A percentile compares a stretch with the other conserved stretches of the same genome.
phyloP scores from a whole-genome alignment of 192 early-diverging fungal species.

The Coemansia sp. region DNA sequence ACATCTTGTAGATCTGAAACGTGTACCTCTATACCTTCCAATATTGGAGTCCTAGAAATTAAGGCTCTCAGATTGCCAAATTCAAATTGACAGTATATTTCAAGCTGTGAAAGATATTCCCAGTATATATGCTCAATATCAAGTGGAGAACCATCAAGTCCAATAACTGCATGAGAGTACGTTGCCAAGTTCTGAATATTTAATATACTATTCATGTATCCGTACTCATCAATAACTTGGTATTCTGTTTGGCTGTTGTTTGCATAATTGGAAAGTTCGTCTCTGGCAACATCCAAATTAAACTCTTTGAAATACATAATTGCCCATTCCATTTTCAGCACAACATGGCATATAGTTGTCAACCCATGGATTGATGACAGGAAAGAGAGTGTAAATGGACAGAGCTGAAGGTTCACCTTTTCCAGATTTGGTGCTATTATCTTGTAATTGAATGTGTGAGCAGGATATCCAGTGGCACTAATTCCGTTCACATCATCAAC shows the following conservation, averaged over 20 bases:
- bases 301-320: neutral
- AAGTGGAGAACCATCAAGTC: neutral
- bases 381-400: neutral
- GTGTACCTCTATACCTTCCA: too few species aligned
- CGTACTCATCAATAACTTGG: neutral
- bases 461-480: neutral
- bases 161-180: neutral
- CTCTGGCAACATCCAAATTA: neutral
- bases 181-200: neutral
- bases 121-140: neutral
- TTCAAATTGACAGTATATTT: neutral
- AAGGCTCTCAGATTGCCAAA: neutral
- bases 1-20: too few species aligned
- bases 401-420: neutral
- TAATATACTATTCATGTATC: neutral
- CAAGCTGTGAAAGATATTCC: neutral
- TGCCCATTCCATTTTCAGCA: neutral
- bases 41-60: neutral
- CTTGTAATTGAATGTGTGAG: neutral
- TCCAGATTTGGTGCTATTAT: neutral
- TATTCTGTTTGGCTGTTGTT: neutral
- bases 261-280: neutral
- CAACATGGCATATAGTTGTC: neutral
- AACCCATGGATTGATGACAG: neutral
- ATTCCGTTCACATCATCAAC: neutral